Evolutionary conservation across 2,329 filamentous ascomycete genomes (phyloP), one percentile per base, ranked within the genome.

Genomic region (Epichloe scottii): DNA sequence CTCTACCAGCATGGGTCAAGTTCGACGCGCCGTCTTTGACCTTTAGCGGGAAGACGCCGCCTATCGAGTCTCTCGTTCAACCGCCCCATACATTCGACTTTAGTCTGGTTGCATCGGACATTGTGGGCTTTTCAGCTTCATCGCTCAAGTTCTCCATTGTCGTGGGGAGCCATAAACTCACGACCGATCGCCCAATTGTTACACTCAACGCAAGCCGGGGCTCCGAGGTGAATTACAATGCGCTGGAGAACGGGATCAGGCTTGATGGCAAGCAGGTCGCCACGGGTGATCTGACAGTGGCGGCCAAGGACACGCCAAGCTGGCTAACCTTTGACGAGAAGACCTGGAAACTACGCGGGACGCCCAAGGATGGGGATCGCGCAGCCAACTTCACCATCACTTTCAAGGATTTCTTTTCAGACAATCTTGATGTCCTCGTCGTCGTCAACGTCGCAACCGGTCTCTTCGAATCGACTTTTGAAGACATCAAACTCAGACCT

Each of bases 1-100:
- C 89, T 37, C 70, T 95, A 37, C 89, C 89, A 19, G 83, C 88
- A 0, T 95, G 89, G 89, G 71, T 95, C 43, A 70, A 70, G n/a
- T 95, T 95, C 60, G 78, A 93, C 57, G 62, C 76, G 1, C 63
- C 63, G 2, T 72, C 67, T 0, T 68, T 95, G 39, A 75, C 74
- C 0, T 94, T 95, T 59, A 78, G 77, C 1, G 89, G 89, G 23
- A 78, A 68, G 35, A 85, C 84, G 2, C 89, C 88, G 1, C 69
- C 81, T 1, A 72, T 81, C 45, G 76, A 78, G 52, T 80, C 79
- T 30, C 71, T 84, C 10, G 67, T 81, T 37, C 77, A 83, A 34
- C 81, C 81, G 7, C 84, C 88, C 3, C 84, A 94, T 60, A 76
- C 71, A 0, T 93, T 89, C 59, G 75, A 76, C 19, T 76, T 95